Percentiles rank a stretch among this genome's conserved stretches.
phyloP scores from a whole-genome alignment of 2,329 filamentous ascomycete species.

The Alternaria consortialis region DNA sequence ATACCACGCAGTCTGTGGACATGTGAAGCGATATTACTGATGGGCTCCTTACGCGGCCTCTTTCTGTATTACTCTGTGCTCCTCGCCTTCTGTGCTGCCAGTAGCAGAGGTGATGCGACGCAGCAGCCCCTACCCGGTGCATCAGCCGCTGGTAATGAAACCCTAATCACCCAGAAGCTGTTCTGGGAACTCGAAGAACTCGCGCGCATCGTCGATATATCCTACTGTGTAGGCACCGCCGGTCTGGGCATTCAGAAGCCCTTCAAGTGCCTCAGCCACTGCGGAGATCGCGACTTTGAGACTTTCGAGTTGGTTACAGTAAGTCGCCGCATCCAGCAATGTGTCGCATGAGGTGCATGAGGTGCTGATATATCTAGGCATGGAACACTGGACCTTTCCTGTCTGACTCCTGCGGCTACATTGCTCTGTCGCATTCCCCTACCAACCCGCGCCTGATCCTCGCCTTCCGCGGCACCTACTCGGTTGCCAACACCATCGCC shows the following conservation, averaged over 20 bases:
- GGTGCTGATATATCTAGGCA: conserved; percentile 59
- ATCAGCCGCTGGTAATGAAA: conserved; percentile 34
- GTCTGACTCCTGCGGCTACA: conserved; percentile 91
- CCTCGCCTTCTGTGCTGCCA: conserved; percentile 19
- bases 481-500: conserved; percentile 86
- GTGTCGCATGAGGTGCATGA: background rate
- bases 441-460: conserved; percentile 74
- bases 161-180: conserved; percentile 66
- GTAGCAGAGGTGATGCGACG: conserved; percentile 17
- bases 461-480: conserved; percentile 94
- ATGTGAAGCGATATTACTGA: conserved; percentile 39
- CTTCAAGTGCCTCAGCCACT: conserved; percentile 86
- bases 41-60: conserved; percentile 35
- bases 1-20: conserved; percentile 23
- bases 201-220: conserved; percentile 90
- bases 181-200: conserved; percentile 87
- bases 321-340: conserved; percentile 16
- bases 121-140: conserved; percentile 43
- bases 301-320: conserved; percentile 77
- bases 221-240: conserved; percentile 88
- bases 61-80: conserved; percentile 31
- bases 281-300: conserved; percentile 81
- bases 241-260: conserved; percentile 85
- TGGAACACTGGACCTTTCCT: conserved; percentile 91
- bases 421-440: conserved; percentile 80